Percentiles rank a stretch among this genome's conserved stretches.
Evolutionary conservation across 169 alveolate genomes (phyloP).

Genomic region (Eimeria maxima): DNA sequence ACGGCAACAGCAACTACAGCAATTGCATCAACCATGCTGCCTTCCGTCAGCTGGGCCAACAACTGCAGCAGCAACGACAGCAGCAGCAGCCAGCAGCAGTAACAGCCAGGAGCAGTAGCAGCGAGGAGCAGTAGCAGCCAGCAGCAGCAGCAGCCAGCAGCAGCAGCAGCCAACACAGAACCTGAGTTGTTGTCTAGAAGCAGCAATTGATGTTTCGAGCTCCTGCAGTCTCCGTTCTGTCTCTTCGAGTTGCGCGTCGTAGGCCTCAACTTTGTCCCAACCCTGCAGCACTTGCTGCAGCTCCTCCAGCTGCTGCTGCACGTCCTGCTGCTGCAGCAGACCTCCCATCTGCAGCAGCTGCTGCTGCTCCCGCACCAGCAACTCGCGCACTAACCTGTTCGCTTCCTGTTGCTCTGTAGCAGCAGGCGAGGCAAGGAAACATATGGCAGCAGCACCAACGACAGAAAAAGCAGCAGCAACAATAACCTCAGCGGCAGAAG

Average conservation of each 20-base stretch:
- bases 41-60: not conserved
- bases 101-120: not conserved
- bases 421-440: not conserved
- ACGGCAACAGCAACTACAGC: too few relatives aligned
- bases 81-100: not conserved
- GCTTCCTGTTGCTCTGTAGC: not conserved
- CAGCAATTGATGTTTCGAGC: not conserved
- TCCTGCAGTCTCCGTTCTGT: slow-evolving; percentile 16
- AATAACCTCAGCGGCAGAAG: not conserved
- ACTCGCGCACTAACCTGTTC: slow-evolving; percentile 22
- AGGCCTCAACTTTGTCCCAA: slow-evolving; percentile 22
- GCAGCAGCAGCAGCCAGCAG: not conserved
- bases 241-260: slow-evolving; percentile 1
- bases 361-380: slow-evolving; percentile 50
- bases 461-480: not conserved
- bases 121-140: slow-evolving; percentile 3
- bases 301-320: not conserved
- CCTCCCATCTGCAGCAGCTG: slow-evolving; percentile 15
- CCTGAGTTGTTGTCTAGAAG: not conserved
- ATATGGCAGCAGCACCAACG: not conserved
- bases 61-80: too few relatives aligned
- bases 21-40: too few relatives aligned
- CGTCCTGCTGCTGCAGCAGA: not conserved
- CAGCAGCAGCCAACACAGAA: not conserved
- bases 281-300: slow-evolving; percentile 29